These are phyloP conservation scores for Syncephalastrum racemosum DNA, from an alignment of 371 early-diverging fungal species.

Conservation along the genomic window DNA sequence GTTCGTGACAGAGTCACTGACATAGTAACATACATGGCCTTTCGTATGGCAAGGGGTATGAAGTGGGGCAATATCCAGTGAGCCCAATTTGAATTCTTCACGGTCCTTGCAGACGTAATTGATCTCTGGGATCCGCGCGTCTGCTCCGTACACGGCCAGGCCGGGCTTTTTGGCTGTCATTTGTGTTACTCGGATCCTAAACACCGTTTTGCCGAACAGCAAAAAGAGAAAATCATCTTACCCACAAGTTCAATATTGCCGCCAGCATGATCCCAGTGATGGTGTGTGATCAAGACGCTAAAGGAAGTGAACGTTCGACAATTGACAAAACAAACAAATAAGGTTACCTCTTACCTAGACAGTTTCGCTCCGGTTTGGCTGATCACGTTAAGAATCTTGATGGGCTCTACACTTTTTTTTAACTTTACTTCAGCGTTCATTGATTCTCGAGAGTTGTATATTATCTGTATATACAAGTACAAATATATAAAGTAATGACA, in stretches of 20 bases:
- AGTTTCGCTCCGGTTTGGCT: slow-evolving; percentile 49
- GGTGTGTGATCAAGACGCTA: slow-evolving; percentile 74
- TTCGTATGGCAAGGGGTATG: slow-evolving; percentile 90
- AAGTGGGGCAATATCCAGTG: slow-evolving; percentile 62
- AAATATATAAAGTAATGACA: not conserved
- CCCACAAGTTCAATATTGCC: slow-evolving; percentile 70
- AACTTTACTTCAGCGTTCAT: too few species aligned
- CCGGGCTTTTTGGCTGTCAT: slow-evolving; percentile 59
- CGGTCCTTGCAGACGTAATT: slow-evolving; percentile 75
- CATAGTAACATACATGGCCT: slow-evolving; percentile 86
- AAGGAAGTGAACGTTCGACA: slow-evolving; percentile 9
- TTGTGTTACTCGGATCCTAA: slow-evolving; percentile 25
- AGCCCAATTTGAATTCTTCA: slow-evolving; percentile 76
- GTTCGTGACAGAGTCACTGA: slow-evolving; percentile 54
- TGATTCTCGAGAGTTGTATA: too few species aligned
- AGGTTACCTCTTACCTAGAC: slow-evolving; percentile 29
- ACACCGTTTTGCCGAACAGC: slow-evolving; percentile 16
- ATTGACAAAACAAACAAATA: slow-evolving; percentile 18
- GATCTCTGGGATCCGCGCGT: slow-evolving; percentile 83
- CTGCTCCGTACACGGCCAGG: slow-evolving; percentile 83
- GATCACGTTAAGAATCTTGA: slow-evolving; percentile 46
- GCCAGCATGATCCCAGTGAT: slow-evolving; percentile 81
- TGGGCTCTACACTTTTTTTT: slow-evolving; percentile 43
- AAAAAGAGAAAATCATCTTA: slow-evolving; percentile 9
- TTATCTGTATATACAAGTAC: too few species aligned